phyloP scores from a whole-genome alignment of 345 rosid genomes.

The Eucalyptus regnans region DNA sequence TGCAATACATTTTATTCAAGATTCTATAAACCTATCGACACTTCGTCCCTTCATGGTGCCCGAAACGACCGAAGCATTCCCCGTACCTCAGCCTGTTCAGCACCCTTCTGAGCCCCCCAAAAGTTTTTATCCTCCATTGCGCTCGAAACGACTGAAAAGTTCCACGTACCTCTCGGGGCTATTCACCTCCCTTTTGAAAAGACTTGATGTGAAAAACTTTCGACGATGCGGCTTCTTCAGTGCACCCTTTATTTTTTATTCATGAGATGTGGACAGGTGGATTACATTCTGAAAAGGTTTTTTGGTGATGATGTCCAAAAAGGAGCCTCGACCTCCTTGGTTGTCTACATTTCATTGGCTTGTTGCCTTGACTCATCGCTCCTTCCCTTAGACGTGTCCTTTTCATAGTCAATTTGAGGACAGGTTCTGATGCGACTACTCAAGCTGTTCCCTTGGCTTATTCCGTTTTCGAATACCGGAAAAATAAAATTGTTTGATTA shows the following conservation, averaged over 20 bases:
- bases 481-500: neutral
- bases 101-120: neutral
- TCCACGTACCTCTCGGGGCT: neutral
- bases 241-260: fast-evolving
- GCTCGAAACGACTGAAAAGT: neutral
- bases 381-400: neutral
- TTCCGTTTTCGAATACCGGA: neutral
- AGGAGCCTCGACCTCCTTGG: neutral
- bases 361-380: neutral
- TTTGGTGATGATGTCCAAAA: neutral
- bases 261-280: neutral
- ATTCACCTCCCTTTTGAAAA: neutral
- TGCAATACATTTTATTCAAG: neutral
- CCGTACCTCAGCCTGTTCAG: neutral
- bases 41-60: neutral
- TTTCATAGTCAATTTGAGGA: neutral
- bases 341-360: neutral
- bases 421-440: neutral
- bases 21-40: neutral
- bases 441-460: neutral
- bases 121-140: neutral
- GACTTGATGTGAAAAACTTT: neutral
- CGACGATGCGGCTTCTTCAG: neutral
- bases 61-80: neutral
- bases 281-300: neutral